Conservation (phyloP, 2,329 filamentous ascomycete genomes). For the Didymellaceae sp. region DNA sequence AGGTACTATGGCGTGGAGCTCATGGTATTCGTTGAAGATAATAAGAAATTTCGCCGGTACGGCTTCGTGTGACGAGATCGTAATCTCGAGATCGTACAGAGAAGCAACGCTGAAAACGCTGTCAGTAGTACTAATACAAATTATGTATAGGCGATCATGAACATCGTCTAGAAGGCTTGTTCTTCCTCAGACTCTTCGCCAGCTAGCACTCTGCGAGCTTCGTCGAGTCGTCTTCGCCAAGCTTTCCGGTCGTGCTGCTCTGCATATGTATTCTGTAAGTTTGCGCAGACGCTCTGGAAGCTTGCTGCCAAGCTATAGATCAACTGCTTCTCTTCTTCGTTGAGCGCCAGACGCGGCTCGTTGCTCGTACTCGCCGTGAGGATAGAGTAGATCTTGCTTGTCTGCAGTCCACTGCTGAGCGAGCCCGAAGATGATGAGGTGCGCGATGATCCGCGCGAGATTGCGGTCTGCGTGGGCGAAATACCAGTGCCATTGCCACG, state of each 20-base stretch:
- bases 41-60: slow-evolving; percentile 11
- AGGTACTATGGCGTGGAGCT: slow-evolving; percentile 17
- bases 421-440: slow-evolving; percentile 40
- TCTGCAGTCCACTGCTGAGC: slow-evolving; percentile 46
- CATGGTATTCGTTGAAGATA: slow-evolving; percentile 13
- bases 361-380: slow-evolving; percentile 46
- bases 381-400: slow-evolving; percentile 51
- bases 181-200: slow-evolving; percentile 60
- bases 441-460: slow-evolving; percentile 36
- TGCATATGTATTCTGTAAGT: slow-evolving; percentile 56
- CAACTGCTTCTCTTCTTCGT: slow-evolving; percentile 62
- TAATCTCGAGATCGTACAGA: slow-evolving; percentile 17
- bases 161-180: slow-evolving; percentile 24
- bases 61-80: slow-evolving; percentile 12
- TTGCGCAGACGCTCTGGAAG: slow-evolving; percentile 60
- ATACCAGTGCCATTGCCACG: slow-evolving; percentile 28
- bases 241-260: slow-evolving; percentile 65
- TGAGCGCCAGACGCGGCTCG: slow-evolving; percentile 50
- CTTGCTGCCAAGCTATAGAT: slow-evolving; percentile 59
- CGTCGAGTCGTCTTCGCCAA: slow-evolving; percentile 75
- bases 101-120: slow-evolving; percentile 17
- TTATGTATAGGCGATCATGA: slow-evolving; percentile 32
- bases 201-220: slow-evolving; percentile 75
- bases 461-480: slow-evolving; percentile 39
- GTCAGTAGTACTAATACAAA: slow-evolving; percentile 33